Evolutionary conservation across 2,329 filamentous ascomycete genomes (phyloP).

Genomic region (Geoglossum cookeanum): DNA sequence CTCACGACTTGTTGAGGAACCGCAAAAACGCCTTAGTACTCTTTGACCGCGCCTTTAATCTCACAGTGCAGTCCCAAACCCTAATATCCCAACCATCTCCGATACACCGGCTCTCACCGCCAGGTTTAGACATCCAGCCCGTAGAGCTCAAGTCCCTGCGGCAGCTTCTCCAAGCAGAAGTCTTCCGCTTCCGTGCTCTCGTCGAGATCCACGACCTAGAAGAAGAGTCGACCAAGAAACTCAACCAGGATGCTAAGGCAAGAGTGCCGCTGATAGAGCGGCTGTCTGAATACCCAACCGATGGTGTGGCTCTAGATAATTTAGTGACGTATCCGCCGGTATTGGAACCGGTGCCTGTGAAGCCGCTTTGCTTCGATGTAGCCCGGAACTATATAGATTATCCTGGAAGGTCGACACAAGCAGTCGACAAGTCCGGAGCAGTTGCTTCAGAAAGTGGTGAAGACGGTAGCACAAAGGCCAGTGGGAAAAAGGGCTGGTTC

Average conservation of each 20-base stretch:
- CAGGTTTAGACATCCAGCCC: slow-evolving; percentile 47
- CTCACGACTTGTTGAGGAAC: slow-evolving; percentile 55
- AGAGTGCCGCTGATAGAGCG: slow-evolving; percentile 50
- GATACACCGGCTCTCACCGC: slow-evolving; percentile 28
- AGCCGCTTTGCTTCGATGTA: slow-evolving; percentile 88
- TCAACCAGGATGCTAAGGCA: slow-evolving; percentile 15
- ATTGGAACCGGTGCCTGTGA: slow-evolving; percentile 67
- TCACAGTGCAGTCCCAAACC: slow-evolving; percentile 33
- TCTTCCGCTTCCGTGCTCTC: slow-evolving; percentile 66
- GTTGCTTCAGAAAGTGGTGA: background rate
- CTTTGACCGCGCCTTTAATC: slow-evolving; percentile 49
- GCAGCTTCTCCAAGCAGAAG: slow-evolving; percentile 45
- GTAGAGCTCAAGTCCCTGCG: slow-evolving; percentile 39
- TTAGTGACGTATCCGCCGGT: slow-evolving; percentile 76
- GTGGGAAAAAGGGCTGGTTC: slow-evolving; percentile 59
- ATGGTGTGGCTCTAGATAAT: slow-evolving; percentile 53
- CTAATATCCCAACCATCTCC: slow-evolving; percentile 26
- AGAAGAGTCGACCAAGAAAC: background rate
- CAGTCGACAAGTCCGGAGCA: background rate
- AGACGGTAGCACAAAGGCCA: slow-evolving; percentile 9
- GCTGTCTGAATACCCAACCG: slow-evolving; percentile 51
- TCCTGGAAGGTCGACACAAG: slow-evolving; percentile 35
- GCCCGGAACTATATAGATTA: slow-evolving; percentile 98
- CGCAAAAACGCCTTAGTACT: slow-evolving; percentile 70
- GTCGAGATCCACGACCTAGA: slow-evolving; percentile 51